Base-by-base conservation (phyloP, 2,329 filamentous ascomycete genomes). In the Hypoxylon sp. region DNA sequence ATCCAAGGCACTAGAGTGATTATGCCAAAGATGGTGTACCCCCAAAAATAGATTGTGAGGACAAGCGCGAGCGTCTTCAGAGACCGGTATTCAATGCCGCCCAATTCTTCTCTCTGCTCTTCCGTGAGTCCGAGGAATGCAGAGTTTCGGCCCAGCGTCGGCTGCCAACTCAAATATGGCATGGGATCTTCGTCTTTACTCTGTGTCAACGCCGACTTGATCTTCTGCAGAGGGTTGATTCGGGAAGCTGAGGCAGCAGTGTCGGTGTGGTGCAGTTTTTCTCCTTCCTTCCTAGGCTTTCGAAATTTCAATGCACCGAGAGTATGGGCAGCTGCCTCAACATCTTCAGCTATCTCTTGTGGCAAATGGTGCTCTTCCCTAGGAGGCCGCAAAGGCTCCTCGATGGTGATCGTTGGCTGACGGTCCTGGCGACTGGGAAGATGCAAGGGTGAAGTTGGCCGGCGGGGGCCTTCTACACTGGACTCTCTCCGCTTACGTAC, bases 51-150 rank as follows among this genome's bases (percentile, higher is more conserved):
- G 6, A 80, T 81, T 2, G 91, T 84, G 18, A 98, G 82, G 28
- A 98, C 89, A 26, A 93, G 76, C 1, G 92, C 92, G 49, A 99
- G 80, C 1, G 93, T 93, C 77, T 97, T 96, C 64, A 99, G 78
- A 0, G 95, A 92, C 4, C 96, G 90, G 75, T 99, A 99, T 77
- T 99, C 96, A 68, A 99, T 97, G 18, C 96, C 96, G 9, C 96
- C 96, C 2, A 99, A 81, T 78, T 99, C 96, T 75, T 99, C 94
- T 70, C 96, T 88, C 78, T 99, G 93, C 68, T 96, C 93, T 70
- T 97, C 91, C 0, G 91, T 92, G 69, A 99, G 79, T 70, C 94
- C 93, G 11, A 96, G 85, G 74, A 98, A 99, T 36, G 92, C 91
- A 9, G 95, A 98, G 77, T 99, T 99, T 67, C 96, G 89, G 22